Conservation (phyloP, 148 eudicot species). For the Simmondsia chinensis region DNA sequence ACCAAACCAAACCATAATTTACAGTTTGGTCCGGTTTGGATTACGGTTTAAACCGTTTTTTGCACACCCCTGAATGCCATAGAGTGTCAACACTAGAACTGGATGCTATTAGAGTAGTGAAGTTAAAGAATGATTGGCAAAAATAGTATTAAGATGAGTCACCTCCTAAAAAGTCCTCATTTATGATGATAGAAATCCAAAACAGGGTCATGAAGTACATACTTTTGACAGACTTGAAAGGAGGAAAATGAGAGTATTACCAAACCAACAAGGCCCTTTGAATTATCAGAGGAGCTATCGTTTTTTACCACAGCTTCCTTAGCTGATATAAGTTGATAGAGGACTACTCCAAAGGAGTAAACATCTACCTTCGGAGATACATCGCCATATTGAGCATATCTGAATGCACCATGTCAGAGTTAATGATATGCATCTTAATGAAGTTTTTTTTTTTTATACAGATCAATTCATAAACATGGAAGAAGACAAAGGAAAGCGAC, state of each 20-base stretch:
- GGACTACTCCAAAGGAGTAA: conserved; percentile 89
- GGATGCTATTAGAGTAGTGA: no score
- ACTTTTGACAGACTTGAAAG: neutral
- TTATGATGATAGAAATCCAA: neutral
- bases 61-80: no score
- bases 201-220: neutral
- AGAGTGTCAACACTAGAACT: no score
- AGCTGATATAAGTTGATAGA: conserved; percentile 83
- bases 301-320: conserved; percentile 73
- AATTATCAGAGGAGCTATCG: conserved; percentile 27
- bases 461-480: neutral
- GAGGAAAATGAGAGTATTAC: conserved; percentile 22
- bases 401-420: conserved; percentile 19
- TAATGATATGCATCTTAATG: neutral
- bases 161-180: neutral
- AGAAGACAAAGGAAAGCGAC: no score
- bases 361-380: conserved; percentile 90
- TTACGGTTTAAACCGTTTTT: no score
- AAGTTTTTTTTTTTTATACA: no score
- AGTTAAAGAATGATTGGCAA: neutral
- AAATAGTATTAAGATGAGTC: neutral
- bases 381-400: conserved; percentile 84
- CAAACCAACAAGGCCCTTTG: conserved; percentile 63
- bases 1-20: no score
- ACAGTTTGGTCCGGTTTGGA: no score